These are phyloP conservation scores for Ilyonectria robusta DNA, from an alignment of 2,329 filamentous ascomycete species.

Conservation along the genomic window DNA sequence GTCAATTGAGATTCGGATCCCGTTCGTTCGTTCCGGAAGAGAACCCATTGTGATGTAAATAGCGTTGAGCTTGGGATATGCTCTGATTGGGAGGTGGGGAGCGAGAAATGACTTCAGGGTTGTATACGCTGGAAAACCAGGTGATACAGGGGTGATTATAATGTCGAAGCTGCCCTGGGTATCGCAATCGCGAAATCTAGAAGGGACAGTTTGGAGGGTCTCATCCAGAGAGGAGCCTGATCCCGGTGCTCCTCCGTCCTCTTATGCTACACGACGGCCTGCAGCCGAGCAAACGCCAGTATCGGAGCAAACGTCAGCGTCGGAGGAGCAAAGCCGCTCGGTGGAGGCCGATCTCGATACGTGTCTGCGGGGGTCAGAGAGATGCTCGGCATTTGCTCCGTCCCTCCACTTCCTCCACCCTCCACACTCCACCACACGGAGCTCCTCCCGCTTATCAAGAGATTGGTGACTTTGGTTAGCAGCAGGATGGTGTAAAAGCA, in stretches of 20 bases:
- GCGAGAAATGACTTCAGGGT: not conserved
- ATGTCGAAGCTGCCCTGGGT: not conserved
- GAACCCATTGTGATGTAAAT: slow-evolving; percentile 23
- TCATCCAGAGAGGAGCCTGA: not conserved
- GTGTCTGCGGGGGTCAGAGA: not conserved
- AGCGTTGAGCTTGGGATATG: too few relatives aligned
- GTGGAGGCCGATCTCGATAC: slow-evolving; percentile 1
- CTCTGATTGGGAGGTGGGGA: not conserved
- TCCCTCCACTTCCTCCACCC: slow-evolving; percentile 4
- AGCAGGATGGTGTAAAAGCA: not conserved
- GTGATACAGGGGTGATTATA: slow-evolving; percentile 3
- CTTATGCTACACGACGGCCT: not conserved
- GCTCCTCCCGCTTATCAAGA: slow-evolving; percentile 10
- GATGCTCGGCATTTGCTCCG: slow-evolving; percentile 1
- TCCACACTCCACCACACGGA: not conserved
- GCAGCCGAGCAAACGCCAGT: not conserved
- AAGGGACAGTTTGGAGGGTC: not conserved
- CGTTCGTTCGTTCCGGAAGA: slow-evolving; percentile 54
- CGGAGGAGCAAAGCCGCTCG: not conserved
- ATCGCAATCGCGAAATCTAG: not conserved
- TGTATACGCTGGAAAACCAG: not conserved
- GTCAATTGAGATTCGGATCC: slow-evolving; percentile 81
- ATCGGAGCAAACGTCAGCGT: not conserved
- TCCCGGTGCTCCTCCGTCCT: slow-evolving; percentile 4
- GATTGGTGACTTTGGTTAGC: not conserved